These are phyloP conservation scores for Prunus campanulata DNA, from an alignment of 306 rosid genomes.

Conservation along the genomic window DNA sequence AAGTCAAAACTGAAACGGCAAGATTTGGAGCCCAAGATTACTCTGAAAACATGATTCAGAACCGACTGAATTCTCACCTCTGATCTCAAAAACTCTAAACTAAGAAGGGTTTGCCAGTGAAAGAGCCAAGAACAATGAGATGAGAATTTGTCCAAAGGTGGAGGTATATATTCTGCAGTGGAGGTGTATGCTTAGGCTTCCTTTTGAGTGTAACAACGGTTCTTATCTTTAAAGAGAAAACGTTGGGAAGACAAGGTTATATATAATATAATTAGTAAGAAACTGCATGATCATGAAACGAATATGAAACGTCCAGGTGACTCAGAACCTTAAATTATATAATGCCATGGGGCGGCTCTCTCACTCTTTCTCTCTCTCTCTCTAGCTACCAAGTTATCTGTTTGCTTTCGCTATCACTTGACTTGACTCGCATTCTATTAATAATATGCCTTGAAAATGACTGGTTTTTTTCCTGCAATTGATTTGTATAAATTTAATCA, in stretches of 20 bases:
- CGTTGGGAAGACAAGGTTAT: constrained; percentile 19
- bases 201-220: constrained; percentile 32
- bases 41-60: background rate
- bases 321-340: constrained; percentile 16
- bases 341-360: constrained; percentile 32
- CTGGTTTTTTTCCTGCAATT: background rate
- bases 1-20: background rate
- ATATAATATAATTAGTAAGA: constrained; percentile 15
- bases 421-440: constrained; percentile 35
- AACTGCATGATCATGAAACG: constrained; percentile 30
- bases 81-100: background rate
- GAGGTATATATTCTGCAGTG: background rate
- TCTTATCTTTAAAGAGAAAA: constrained; percentile 28
- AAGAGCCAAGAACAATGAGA: background rate
- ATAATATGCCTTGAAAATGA: constrained; percentile 22
- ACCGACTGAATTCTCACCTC: background rate
- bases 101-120: background rate
- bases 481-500: background rate
- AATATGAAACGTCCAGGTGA: constrained; percentile 36
- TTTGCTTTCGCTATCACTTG: constrained; percentile 49
- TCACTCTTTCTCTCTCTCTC: background rate
- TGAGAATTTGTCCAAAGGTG: background rate
- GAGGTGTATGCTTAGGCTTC: background rate
- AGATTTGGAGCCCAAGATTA: background rate
- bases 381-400: constrained; percentile 17